These are phyloP conservation scores for Entomortierella parvispora DNA, from an alignment of 192 early-diverging fungal genomes.

Conservation along the genomic window DNA sequence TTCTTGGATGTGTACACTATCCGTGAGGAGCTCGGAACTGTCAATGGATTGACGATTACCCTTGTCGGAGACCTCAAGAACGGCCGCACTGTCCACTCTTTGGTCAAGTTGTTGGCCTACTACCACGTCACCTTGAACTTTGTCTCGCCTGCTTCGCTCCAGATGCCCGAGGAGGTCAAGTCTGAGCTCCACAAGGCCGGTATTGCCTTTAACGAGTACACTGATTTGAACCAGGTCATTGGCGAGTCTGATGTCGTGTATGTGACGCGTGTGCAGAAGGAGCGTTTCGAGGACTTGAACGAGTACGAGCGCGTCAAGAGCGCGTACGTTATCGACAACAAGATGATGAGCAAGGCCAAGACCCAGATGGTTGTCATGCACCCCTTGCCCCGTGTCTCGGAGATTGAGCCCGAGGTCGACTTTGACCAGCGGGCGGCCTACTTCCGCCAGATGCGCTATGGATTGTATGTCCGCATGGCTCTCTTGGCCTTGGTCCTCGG, in stretches of 20 bases:
- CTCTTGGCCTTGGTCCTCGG: conserved; percentile 78
- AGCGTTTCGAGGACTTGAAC: conserved; percentile 79
- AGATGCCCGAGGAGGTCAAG: conserved; percentile 90
- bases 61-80: conserved; percentile 98
- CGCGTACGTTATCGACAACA: conserved; percentile 88
- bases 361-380: conserved; percentile 99
- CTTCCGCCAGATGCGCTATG: conserved; percentile 98
- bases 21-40: conserved; percentile 92
- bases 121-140: conserved; percentile 96
- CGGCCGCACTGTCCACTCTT: conserved; percentile 96
- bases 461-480: conserved; percentile 98
- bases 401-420: conserved; percentile 98
- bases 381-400: conserved; percentile 93
- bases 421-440: conserved; percentile 98
- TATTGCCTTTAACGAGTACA: conserved; percentile 73
- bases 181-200: conserved; percentile 63
- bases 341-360: conserved; percentile 87
- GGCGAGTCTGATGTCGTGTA: conserved; percentile 93
- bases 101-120: conserved; percentile 87
- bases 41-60: conserved; percentile 95
- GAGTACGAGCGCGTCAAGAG: conserved; percentile 88
- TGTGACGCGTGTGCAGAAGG: conserved; percentile 96
- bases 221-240: conserved; percentile 82
- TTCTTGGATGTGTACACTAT: conserved; percentile 83
- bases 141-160: conserved; percentile 83